Conservation (phyloP, 2,329 filamentous ascomycete species). For the Fusarium azukiicola region DNA sequence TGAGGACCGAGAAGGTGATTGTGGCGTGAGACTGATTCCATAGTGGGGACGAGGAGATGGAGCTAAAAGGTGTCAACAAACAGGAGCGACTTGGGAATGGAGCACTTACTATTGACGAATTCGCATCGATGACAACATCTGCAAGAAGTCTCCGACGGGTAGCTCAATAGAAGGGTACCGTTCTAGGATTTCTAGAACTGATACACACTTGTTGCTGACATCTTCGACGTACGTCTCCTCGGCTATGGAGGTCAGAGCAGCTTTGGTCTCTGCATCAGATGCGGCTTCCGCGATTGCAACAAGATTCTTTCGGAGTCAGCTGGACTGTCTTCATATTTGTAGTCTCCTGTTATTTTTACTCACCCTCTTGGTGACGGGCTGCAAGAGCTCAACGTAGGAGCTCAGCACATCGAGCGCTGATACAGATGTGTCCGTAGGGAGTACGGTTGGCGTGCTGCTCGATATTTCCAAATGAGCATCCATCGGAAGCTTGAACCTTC, state of each 20-base stretch:
- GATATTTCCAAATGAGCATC: slow-evolving; percentile 15
- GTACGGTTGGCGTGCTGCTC: slow-evolving; percentile 11
- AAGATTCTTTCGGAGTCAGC: neutral
- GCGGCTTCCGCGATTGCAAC: neutral
- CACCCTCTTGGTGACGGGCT: slow-evolving; percentile 1
- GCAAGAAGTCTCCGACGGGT: neutral
- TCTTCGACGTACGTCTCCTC: slow-evolving; percentile 7
- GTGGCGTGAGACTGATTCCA: slow-evolving; percentile 13
- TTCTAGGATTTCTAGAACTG: slow-evolving; percentile 4
- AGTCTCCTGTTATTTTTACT: neutral
- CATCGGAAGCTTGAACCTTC: slow-evolving; percentile 3
- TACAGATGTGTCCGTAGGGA: slow-evolving; percentile 5
- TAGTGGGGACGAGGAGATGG: slow-evolving; percentile 11
- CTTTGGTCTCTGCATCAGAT: neutral
- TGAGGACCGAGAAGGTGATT: slow-evolving; percentile 12
- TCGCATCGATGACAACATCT: slow-evolving; percentile 12
- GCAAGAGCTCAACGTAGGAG: slow-evolving; percentile 10
- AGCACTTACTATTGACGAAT: slow-evolving; percentile 10
- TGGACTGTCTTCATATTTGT: neutral
- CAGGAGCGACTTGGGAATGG: neutral
- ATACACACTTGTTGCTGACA: slow-evolving; percentile 9
- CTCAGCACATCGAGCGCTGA: slow-evolving; percentile 7
- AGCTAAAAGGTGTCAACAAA: neutral
- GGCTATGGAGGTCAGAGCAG: neutral
- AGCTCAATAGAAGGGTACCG: slow-evolving; percentile 1